Evolutionary conservation across 2,329 filamentous ascomycete genomes (phyloP).

Genomic region (Elsinoe australis): DNA sequence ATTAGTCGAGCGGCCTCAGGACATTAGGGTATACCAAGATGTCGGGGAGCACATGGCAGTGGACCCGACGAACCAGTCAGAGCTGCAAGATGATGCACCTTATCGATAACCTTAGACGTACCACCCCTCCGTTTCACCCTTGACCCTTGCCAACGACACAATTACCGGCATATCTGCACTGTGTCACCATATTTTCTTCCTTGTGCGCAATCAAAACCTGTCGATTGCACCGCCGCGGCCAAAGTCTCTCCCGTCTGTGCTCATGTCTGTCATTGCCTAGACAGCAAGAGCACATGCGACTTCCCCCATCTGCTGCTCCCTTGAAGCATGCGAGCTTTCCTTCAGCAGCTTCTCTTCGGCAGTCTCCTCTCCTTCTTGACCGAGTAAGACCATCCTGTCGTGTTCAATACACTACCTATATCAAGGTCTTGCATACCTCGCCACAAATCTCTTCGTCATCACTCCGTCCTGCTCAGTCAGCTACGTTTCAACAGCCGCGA

Average conservation of each 20-base stretch:
- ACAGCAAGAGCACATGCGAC: conserved; percentile 10
- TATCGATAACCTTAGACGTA: conserved; percentile 11
- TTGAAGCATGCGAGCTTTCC: conserved; percentile 17
- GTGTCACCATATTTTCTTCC: conserved; percentile 12
- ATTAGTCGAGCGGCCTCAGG: no score
- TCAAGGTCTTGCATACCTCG: background rate
- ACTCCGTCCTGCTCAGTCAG: conserved; percentile 5
- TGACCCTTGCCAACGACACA: background rate
- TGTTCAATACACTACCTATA: background rate
- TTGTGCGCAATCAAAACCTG: conserved; percentile 10
- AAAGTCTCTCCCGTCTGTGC: conserved; percentile 6
- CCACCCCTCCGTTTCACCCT: conserved; percentile 8
- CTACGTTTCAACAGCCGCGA: background rate
- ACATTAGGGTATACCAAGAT: conserved; percentile 11
- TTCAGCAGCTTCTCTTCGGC: conserved; percentile 9
- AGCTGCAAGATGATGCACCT: background rate
- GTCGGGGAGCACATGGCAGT: background rate
- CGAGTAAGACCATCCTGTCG: conserved; percentile 12
- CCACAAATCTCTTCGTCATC: conserved; percentile 12
- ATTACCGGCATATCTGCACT: conserved; percentile 9
- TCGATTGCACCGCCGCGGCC: background rate
- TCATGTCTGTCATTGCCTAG: background rate
- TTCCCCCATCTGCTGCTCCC: background rate
- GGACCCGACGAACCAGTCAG: conserved; percentile 12
- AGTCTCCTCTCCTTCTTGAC: conserved; percentile 6